A percentile compares a stretch with the other conserved stretches of the same genome.
Conservation (phyloP, 108 stramenopile genomes). For the Fragilaria radians region DNA sequence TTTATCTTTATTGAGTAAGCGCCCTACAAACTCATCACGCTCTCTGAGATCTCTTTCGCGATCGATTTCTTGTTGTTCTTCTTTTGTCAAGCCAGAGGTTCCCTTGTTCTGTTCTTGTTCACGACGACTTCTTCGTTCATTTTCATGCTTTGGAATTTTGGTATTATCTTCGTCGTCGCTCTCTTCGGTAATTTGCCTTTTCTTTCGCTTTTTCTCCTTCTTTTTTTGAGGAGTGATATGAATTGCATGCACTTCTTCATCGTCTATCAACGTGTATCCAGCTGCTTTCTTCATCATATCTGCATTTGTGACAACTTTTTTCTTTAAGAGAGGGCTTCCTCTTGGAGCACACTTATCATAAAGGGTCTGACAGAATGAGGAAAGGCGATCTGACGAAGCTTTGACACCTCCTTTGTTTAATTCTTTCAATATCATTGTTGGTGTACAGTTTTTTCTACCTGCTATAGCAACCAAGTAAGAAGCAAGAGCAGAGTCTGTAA, state of each 20-base stretch:
- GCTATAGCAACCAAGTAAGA: constrained; percentile 64
- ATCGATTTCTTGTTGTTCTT: constrained; percentile 67
- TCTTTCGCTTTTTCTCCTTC: constrained; percentile 23
- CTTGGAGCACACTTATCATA: constrained; percentile 9
- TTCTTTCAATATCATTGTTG: constrained; percentile 29
- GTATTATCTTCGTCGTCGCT: constrained; percentile 14
- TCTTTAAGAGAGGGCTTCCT: not conserved
- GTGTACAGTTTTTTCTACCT: constrained; percentile 13
- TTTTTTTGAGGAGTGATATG: constrained; percentile 9
- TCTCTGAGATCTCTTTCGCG: constrained; percentile 81
- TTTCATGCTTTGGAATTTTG: constrained; percentile 10
- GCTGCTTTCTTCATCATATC: constrained; percentile 31
- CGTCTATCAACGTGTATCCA: constrained; percentile 20
- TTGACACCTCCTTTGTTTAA: constrained; percentile 51
- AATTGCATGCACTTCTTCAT: constrained; percentile 4
- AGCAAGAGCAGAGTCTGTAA: constrained; percentile 62
- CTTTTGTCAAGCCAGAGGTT: constrained; percentile 37
- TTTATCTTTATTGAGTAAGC: constrained; percentile 81
- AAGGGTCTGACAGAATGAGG: constrained; percentile 15
- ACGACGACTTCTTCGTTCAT: constrained; percentile 19
- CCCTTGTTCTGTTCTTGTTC: constrained; percentile 14
- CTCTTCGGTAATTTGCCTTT: not conserved
- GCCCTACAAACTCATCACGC: constrained; percentile 89
- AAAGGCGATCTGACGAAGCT: constrained; percentile 13
- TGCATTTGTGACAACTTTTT: constrained; percentile 25